phyloP scores from a whole-genome alignment of 352 stramenopile genomes.

The Phytopythium vexans region DNA sequence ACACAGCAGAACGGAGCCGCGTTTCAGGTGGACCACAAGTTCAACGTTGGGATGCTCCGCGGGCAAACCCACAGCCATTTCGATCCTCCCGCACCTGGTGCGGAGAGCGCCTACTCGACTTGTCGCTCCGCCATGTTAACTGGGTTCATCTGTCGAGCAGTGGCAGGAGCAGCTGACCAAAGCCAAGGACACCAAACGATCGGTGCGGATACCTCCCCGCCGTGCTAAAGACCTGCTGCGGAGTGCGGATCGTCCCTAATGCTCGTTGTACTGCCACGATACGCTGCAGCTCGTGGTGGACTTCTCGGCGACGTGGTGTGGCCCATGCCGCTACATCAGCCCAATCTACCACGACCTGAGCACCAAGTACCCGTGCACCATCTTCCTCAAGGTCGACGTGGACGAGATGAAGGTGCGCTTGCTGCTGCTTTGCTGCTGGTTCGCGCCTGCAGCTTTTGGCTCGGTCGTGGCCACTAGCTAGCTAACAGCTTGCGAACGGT shows the following conservation, averaged over 20 bases:
- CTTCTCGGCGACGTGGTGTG: slow-evolving; percentile 89
- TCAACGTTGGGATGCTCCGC: too few species aligned
- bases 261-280: neutral
- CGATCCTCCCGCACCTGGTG: too few species aligned
- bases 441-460: too few species aligned
- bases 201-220: slow-evolving; percentile 15
- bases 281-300: slow-evolving; percentile 63
- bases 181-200: slow-evolving; percentile 62
- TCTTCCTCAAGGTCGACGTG: slow-evolving; percentile 90
- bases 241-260: neutral
- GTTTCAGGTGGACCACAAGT: too few species aligned
- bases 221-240: neutral
- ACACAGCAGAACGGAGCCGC: too few species aligned
- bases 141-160: slow-evolving; percentile 54
- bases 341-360: slow-evolving; percentile 84
- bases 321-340: slow-evolving; percentile 83
- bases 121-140: too few species aligned
- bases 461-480: neutral
- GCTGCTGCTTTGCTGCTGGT: neutral
- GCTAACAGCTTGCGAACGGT: neutral
- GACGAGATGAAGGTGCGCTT: slow-evolving; percentile 66
- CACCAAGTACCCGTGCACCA: slow-evolving; percentile 76
- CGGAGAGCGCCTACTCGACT: too few species aligned
- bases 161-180: slow-evolving; percentile 74
- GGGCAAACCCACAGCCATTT: too few species aligned